These are phyloP conservation scores for Clavispora santaluciae DNA, from an alignment of 805 yeast genomes.

Conservation along the genomic window DNA sequence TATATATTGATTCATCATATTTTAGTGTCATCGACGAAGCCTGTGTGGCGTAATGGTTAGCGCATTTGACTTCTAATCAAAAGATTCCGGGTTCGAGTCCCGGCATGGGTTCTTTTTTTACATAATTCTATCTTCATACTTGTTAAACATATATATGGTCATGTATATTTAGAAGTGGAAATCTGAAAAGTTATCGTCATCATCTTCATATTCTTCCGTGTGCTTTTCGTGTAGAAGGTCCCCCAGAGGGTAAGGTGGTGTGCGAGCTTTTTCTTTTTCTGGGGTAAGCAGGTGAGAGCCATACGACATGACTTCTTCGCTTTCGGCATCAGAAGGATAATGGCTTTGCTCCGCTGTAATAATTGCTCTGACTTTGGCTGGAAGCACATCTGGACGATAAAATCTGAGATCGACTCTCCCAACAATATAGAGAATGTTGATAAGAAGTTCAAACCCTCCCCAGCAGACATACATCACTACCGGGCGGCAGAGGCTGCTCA, in stretches of 20 bases:
- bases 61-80: conserved; percentile 18
- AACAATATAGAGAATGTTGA: conserved; percentile 51
- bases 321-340: conserved; percentile 28
- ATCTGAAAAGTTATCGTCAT: conserved; percentile 15
- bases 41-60: conserved; percentile 19
- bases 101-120: conserved; percentile 2
- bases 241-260: conserved; percentile 15
- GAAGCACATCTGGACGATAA: conserved; percentile 67
- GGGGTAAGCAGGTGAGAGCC: conserved; percentile 4
- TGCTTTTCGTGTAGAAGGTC: conserved; percentile 11
- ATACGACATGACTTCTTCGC: conserved; percentile 7
- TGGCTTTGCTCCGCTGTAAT: conserved; percentile 40
- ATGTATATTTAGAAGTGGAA: conserved; percentile 11
- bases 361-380: conserved; percentile 33
- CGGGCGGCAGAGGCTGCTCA: conserved; percentile 28
- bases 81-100: conserved; percentile 6
- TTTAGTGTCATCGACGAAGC: conserved; percentile 2
- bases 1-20: background rate
- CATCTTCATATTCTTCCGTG: conserved; percentile 1
- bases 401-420: conserved; percentile 73
- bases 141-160: too few species aligned
- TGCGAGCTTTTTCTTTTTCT: conserved; percentile 7
- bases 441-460: conserved; percentile 61
- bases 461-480: conserved; percentile 63
- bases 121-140: background rate